Base-by-base conservation (phyloP, 176 grass and related monocot species). In the Musa beccarii region DNA sequence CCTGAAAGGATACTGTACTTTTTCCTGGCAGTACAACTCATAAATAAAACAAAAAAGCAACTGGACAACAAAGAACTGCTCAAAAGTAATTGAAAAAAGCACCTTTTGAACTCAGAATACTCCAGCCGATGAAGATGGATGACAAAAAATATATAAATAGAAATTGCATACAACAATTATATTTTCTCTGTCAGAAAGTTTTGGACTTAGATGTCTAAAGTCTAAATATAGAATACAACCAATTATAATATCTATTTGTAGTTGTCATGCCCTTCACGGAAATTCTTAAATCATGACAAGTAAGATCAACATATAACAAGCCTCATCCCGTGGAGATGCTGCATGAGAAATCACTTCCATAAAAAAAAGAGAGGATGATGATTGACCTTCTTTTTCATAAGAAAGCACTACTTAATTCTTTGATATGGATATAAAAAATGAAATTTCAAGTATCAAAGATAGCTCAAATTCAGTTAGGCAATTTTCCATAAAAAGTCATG, bases 61-160 rank as follows among this genome's bases (percentile, higher is more conserved):
- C 34, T 43, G 34, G 0, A 43, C 34, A 43, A 43, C 34, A 43
- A 43, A 6, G 0, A 43, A 43, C 34, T 43, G 34, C 34, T 43
- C 34, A 43, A 43, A 43, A 43, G 34, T 43, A 43, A 43, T 43
- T 43, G 34, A 43, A 71, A 85, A 65, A 10, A 72, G 49, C 15
- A 56, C 26, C 63, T 84, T 76, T 79, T 66, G 73, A 52, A 66
- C 1, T 74, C 61, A 76, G 73, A 83, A 84, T 43, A 43, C 34
- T 43, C 34, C 34, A 43, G 34, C 4, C 34, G 4, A 43, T 6
- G 34, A 43, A 43, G 34, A 43, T 43, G 34, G 34, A 43, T 43
- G 34, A 43, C 4, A 43, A 6, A 43, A 43, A 43, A 43, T 34
- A 43, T 43, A 43, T 43, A 43, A 43, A 43, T 43, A 43, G 34